These are phyloP conservation scores for Aspergillus spinulosporus DNA, from an alignment of 2,329 filamentous ascomycete species.

Conservation along the genomic window DNA sequence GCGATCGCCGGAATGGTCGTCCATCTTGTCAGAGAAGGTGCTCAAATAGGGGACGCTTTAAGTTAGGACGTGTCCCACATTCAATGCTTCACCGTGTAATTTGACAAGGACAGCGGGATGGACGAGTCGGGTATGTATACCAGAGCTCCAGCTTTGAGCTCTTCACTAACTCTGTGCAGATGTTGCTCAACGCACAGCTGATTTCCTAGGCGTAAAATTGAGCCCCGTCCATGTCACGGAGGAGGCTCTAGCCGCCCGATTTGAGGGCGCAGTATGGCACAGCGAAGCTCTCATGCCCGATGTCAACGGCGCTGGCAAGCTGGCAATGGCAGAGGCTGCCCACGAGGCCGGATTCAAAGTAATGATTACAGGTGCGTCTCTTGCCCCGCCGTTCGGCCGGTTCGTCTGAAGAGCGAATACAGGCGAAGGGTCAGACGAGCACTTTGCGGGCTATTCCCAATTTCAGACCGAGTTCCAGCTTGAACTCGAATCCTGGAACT, in stretches of 20 bases:
- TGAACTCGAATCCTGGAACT: conserved; percentile 48
- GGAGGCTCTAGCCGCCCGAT: conserved; percentile 43
- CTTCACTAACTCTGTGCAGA: conserved; percentile 20
- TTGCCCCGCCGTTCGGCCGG: too few relatives aligned
- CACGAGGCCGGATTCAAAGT: too few relatives aligned
- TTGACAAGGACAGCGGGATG: conserved; percentile 50
- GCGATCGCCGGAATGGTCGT: conserved; percentile 54
- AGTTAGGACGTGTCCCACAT: conserved; percentile 36
- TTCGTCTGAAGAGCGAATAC: conserved; percentile 43
- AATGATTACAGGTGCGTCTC: too few relatives aligned
- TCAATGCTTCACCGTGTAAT: conserved; percentile 54
- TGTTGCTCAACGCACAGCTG: conserved; percentile 50
- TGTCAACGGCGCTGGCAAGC: too few relatives aligned
- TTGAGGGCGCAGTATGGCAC: conserved; percentile 40
- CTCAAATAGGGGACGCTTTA: conserved; percentile 40
- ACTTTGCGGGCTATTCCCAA: conserved; percentile 54
- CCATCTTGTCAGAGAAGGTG: conserved; percentile 49
- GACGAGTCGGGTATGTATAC: conserved; percentile 49
- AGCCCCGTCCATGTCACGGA: conserved; percentile 48
- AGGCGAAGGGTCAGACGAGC: conserved; percentile 56
- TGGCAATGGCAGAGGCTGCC: too few relatives aligned
- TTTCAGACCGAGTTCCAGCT: conserved; percentile 51
- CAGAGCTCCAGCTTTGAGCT: too few relatives aligned
- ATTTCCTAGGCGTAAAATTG: conserved; percentile 49
- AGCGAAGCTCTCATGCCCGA: too few relatives aligned